Percentiles rank a stretch among this genome's conserved stretches.
phyloP scores from a whole-genome alignment of 768 basidiomycete genomes.

The Neoboletus brunneissimus region DNA sequence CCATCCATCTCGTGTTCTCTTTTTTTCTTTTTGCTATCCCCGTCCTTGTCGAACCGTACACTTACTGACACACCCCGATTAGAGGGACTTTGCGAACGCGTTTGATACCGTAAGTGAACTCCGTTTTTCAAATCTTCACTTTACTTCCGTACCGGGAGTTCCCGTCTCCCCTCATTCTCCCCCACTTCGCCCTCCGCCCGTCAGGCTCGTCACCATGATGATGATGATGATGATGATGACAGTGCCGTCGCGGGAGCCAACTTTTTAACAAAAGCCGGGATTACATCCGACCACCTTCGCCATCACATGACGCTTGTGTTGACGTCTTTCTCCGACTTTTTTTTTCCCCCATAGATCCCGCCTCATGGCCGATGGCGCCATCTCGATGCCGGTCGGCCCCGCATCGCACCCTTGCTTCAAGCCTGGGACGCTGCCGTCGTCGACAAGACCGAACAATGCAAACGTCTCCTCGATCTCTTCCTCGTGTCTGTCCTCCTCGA shows the following conservation, averaged over 20 bases:
- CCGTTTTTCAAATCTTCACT: not conserved
- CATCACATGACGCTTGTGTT: constrained; percentile 2
- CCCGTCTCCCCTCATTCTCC: not conserved
- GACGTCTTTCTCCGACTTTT: not conserved
- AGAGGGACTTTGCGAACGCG: constrained; percentile 80
- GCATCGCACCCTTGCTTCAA: constrained; percentile 58
- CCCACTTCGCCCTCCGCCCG: constrained; percentile 8
- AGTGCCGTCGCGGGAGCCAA: not conserved
- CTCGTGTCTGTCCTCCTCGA: constrained; percentile 90
- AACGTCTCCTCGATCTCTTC: constrained; percentile 85
- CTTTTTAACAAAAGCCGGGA: too few species aligned
- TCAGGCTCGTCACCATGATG: not conserved
- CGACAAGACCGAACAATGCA: constrained; percentile 57
- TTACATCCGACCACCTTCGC: not conserved
- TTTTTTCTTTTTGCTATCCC: not conserved
- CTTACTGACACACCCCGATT: constrained; percentile 1
- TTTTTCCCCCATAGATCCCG: constrained; percentile 54
- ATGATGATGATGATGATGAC: not conserved
- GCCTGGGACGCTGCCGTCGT: constrained; percentile 49
- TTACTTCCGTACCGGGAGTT: not conserved
- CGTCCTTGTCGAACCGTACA: constrained; percentile 2
- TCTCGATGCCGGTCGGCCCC: constrained; percentile 65
- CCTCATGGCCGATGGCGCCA: constrained; percentile 92
- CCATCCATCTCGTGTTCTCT: not conserved
- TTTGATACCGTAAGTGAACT: constrained; percentile 52